Percentiles rank a stretch among this genome's conserved stretches.
phyloP scores from a whole-genome alignment of 1,284 basidiomycete species.

The Athelia psychrophila region DNA sequence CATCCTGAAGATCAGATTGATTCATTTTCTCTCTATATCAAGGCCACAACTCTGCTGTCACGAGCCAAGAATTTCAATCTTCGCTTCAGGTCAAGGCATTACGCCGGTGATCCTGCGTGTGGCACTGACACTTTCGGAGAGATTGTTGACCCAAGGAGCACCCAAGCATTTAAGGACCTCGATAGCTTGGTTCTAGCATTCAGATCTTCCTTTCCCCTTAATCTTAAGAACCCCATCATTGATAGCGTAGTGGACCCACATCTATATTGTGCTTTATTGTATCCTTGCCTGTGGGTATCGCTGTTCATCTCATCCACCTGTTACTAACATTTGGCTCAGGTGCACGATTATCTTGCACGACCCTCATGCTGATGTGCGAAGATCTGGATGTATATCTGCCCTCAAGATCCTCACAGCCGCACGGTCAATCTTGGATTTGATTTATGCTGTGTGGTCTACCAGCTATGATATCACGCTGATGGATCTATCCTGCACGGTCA shows the following conservation, averaged over 20 bases:
- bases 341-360: constrained; percentile 67
- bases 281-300: constrained; percentile 58
- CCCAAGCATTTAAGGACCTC: constrained; percentile 63
- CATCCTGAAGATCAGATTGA: constrained; percentile 67
- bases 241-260: constrained; percentile 62
- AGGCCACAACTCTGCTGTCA: constrained; percentile 64
- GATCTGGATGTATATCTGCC: constrained; percentile 60
- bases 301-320: constrained; percentile 3
- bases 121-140: constrained; percentile 25
- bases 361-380: constrained; percentile 60
- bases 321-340: constrained; percentile 30
- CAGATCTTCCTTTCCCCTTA: constrained; percentile 54
- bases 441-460: constrained; percentile 63
- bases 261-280: constrained; percentile 60
- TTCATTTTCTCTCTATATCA: constrained; percentile 74
- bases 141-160: constrained; percentile 52
- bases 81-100: constrained; percentile 59
- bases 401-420: constrained; percentile 64
- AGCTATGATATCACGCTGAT: constrained; percentile 67
- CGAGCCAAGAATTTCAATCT: constrained; percentile 71
- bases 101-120: constrained; percentile 45
- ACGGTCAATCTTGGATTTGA: constrained; percentile 62
- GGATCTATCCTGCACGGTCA: constrained; percentile 58
- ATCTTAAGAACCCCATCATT: constrained; percentile 52
- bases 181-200: constrained; percentile 58